These are phyloP conservation scores for Pyrrhoderma noxium DNA, from an alignment of 1,284 basidiomycete species.

Conservation along the genomic window DNA sequence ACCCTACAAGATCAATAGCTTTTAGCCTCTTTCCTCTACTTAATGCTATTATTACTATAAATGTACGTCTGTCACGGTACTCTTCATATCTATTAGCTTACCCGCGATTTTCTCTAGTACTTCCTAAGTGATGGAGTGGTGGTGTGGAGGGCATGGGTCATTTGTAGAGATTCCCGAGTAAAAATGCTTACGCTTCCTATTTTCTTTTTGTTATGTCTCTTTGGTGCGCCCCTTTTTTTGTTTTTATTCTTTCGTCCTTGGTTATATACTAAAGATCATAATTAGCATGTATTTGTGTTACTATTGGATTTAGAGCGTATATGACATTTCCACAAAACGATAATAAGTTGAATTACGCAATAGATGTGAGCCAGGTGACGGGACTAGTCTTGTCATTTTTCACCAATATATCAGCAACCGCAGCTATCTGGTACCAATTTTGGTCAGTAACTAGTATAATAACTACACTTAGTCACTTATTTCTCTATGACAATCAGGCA, in stretches of 20 bases:
- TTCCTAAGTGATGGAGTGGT: constrained; percentile 6
- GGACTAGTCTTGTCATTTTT: constrained; percentile 3
- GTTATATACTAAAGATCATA: not conserved
- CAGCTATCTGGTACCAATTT: not conserved
- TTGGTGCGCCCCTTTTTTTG: not conserved
- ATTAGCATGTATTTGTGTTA: not conserved
- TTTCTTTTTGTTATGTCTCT: not conserved
- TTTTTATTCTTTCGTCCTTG: not conserved
- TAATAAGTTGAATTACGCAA: not conserved
- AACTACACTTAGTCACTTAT: not conserved
- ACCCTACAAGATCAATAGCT: not conserved
- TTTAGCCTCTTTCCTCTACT: not conserved
- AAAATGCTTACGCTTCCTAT: constrained; percentile 1
- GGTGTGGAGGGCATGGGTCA: constrained; percentile 7
- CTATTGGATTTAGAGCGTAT: not conserved
- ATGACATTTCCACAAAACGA: not conserved
- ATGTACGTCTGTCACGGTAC: not conserved
- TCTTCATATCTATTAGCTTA: not conserved
- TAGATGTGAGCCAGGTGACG: constrained; percentile 1
- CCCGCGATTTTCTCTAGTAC: not conserved
- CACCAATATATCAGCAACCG: constrained; percentile 4
- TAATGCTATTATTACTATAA: constrained; percentile 2
- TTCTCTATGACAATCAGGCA: not conserved
- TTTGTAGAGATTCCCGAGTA: not conserved
- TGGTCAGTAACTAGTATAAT: not conserved